Conservation (phyloP, 345 rosid genomes). For the Populus tremula region DNA sequence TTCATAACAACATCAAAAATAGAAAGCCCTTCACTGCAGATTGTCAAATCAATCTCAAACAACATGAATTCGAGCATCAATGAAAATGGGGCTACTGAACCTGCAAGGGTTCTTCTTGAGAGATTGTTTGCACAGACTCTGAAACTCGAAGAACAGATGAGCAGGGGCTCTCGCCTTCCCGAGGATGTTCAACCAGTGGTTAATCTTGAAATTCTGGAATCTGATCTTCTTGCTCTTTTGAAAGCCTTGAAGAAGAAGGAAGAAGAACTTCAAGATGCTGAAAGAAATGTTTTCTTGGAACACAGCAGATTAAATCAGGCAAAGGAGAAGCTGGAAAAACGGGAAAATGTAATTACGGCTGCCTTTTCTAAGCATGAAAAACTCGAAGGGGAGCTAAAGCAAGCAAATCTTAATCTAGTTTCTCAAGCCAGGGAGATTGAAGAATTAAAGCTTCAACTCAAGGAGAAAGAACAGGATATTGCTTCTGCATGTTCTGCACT, state of each 20-base stretch:
- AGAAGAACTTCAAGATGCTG: constrained; percentile 61
- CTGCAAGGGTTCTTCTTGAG: constrained; percentile 57
- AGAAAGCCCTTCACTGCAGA: constrained; percentile 19
- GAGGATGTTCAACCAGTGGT: constrained; percentile 29
- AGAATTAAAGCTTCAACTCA: constrained; percentile 50
- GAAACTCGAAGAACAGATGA: constrained; percentile 52
- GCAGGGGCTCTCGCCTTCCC: constrained; percentile 28
- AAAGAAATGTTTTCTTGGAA: constrained; percentile 53
- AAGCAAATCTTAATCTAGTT: constrained; percentile 49
- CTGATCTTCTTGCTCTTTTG: constrained; percentile 65
- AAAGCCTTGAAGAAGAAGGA: constrained; percentile 63
- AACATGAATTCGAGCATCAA: constrained; percentile 36
- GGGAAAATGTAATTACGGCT: constrained; percentile 46
- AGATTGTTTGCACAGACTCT: constrained; percentile 65
- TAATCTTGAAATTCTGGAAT: constrained; percentile 53
- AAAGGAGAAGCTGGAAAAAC: constrained; percentile 48
- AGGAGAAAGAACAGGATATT: constrained; percentile 53
- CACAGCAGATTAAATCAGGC: constrained; percentile 44
- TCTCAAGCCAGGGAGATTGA: constrained; percentile 70
- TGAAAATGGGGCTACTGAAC: constrained; percentile 49
- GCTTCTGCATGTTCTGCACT: constrained; percentile 42
- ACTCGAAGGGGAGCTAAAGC: constrained; percentile 55
- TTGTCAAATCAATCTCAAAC: constrained; percentile 40
- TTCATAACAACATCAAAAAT: constrained; percentile 16
- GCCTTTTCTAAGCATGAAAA: constrained; percentile 55